phyloP scores from a whole-genome alignment of 345 rosid genomes.

The Punica granatum region DNA sequence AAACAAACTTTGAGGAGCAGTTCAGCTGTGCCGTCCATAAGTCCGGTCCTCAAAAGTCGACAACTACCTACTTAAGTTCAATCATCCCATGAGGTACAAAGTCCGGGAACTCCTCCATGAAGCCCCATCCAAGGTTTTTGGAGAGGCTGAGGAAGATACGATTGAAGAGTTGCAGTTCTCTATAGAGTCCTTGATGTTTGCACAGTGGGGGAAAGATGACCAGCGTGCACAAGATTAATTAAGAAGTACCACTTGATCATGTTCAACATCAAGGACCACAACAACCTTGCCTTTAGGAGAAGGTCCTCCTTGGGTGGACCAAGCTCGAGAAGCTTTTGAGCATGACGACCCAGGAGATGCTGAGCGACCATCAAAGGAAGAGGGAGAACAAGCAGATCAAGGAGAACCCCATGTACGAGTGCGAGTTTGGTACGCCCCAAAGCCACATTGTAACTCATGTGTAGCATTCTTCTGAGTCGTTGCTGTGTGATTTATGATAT shows the following conservation, averaged over 20 bases:
- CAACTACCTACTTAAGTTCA: too few species aligned
- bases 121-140: conserved; percentile 36
- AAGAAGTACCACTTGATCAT: conserved; percentile 37
- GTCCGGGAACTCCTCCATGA: conserved; percentile 33
- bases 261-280: conserved; percentile 47
- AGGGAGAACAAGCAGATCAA: conserved; percentile 28
- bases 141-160: conserved; percentile 27
- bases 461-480: too few species aligned
- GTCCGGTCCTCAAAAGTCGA: too few species aligned
- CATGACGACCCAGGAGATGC: conserved; percentile 45
- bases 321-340: conserved; percentile 27
- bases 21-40: too few species aligned
- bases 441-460: too few species aligned
- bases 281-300: conserved; percentile 51
- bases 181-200: conserved; percentile 34
- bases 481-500: too few species aligned
- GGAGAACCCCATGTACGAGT: conserved; percentile 30
- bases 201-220: conserved; percentile 36
- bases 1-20: too few species aligned
- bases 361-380: conserved; percentile 39
- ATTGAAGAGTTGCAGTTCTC: conserved; percentile 25
- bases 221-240: conserved; percentile 28
- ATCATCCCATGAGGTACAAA: too few species aligned
- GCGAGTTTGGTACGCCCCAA: conserved; percentile 22
- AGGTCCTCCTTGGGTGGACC: conserved; percentile 35